Base-by-base conservation (phyloP, 371 early-diverging fungal species). In the Saksenaea vasiformis region DNA sequence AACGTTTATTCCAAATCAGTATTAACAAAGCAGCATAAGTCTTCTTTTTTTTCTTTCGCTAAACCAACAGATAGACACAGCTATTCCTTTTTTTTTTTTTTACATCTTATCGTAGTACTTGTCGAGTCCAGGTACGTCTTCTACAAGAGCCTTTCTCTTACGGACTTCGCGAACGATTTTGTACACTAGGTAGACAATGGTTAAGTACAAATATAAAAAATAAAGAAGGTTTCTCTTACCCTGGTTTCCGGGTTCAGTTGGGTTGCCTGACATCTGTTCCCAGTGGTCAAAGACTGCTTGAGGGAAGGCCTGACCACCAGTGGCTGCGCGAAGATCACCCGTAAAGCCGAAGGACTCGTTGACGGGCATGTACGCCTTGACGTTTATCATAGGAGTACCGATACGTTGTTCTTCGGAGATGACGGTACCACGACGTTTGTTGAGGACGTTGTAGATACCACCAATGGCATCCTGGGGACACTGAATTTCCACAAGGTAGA, bases 261-360 rank as follows among this genome's bases (percentile, higher is more conserved):
- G 84, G 58, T 56, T 60, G 55, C 96, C 96, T 56, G 64, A 67
- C 93, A 98, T 90, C 44, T 85, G 54, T 76, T 93, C 86, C 94
- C 94, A 93, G 82, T 94, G 93, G 64, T 87, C 86, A 68, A 91
- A 71, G 14, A 92, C 90, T 67, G 79, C 85, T 83, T 97, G 98
- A 67, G 97, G 97, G 95, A 98, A 97, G 39, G 99, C 99, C 76
- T 97, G 95, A 56, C 98, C 98, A 78, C 86, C 87, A 39, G 95
- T 93, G 74, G 83, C 85, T 73, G 90, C 91, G 81, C 97, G 95
- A 58, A 99, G 87, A 76, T 93, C 95, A 28, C 91, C 91, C 58
- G 97, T 96, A 89, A 99, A 98, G 63, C 99, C 99, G 80, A 99
- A 99, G 15, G 99, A 98, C 78, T 98, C 98, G 70, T 88, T 91